Evolutionary conservation across 2,329 filamentous ascomycete genomes (phyloP), one percentile per base, ranked within the genome.

Genomic region (Penicillium italicum): DNA sequence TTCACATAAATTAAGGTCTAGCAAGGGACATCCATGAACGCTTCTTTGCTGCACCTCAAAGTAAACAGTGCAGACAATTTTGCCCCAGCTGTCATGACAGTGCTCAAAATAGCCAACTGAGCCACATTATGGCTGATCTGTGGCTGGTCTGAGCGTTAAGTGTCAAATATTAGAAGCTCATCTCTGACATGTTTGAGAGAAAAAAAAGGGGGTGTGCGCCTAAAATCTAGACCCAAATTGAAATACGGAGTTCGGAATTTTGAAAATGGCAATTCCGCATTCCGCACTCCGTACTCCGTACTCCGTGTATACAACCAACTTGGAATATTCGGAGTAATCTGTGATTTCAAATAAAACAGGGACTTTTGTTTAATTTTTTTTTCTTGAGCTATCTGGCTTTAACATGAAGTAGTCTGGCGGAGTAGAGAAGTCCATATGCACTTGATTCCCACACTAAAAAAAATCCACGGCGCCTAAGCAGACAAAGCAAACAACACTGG

Each of bases 101-200:
- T 59, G 52, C 47, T 46, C 7, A 41, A 49, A 44, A 55, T 55
- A 45, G 33, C 41, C n/a, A n/a, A n/a, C 30, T 43, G 28, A 56
- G 60, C 60, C 60, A 63, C 61, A 53, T 53, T 53, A 57, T 63
- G 59, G 59, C 59, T 56, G 18, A 33, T 24, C 1, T 53, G 59
- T 63, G 59, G 59, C 57, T 57, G 22, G 37, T 28, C 3, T 5
- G 4, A 16, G 37, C 18, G 14, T 28, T 41, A 24, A 48, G 11
- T 43, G 41, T 37, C 31, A 37, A 12, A 36, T 24, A n/a, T 14
- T 36, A 24, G 26, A 36, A 41, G n/a, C 28, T 38, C 18, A 24
- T 24, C 46, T 26, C 24, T 31, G 30, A 16, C 22, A 45, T 31
- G 11, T 36, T 36, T 41, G 26, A 8, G 4, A 24, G 3, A 3